These are phyloP conservation scores for Ganoderma lucidum DNA, from an alignment of 1,284 basidiomycete species.

Conservation along the genomic window DNA sequence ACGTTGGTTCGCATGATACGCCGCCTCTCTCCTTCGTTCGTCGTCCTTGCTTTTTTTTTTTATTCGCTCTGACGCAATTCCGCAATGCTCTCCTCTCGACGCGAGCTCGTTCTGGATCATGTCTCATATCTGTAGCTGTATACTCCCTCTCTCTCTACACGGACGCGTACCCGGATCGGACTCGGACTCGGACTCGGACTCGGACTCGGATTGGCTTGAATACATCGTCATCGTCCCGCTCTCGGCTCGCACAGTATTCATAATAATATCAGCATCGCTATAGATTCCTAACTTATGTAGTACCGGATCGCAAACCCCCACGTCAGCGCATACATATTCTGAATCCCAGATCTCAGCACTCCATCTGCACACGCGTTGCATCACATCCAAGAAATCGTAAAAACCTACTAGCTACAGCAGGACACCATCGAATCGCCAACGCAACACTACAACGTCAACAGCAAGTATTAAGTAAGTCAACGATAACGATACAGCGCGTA, in stretches of 20 bases:
- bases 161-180: neutral
- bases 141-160: neutral
- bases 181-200: neutral
- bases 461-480: neutral
- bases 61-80: neutral
- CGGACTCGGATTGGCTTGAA: neutral
- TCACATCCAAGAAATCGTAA: neutral
- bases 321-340: neutral
- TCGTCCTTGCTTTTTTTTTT: neutral
- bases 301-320: neutral
- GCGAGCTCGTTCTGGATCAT: neutral
- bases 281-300: slow-evolving; percentile 2
- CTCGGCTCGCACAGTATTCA: neutral
- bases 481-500: neutral
- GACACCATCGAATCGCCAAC: neutral
- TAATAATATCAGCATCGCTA: neutral
- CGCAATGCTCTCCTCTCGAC: neutral
- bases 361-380: neutral
- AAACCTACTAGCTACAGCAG: neutral
- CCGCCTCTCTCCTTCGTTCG: neutral
- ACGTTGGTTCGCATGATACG: neutral
- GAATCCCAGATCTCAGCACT: too few species aligned
- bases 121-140: slow-evolving; percentile 2
- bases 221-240: neutral
- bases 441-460: neutral